Percentiles rank a stretch among this genome's conserved stretches.
These are phyloP conservation scores for Fraxinus nigra DNA, from an alignment of 305 asterid species.

Conservation along the genomic window DNA sequence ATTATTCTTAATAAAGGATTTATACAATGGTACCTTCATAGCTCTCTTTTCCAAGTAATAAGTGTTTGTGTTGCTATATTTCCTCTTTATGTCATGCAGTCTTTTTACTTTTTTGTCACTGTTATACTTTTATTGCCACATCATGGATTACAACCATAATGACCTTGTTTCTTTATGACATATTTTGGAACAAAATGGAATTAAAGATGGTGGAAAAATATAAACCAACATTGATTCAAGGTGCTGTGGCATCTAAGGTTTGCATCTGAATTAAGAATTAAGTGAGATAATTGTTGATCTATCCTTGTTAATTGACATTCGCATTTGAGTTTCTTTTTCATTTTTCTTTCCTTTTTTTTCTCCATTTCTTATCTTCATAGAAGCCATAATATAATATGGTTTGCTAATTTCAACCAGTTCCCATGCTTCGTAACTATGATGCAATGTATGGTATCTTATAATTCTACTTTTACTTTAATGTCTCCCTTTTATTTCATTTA, in stretches of 20 bases:
- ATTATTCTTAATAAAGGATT: background rate
- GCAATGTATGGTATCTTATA: background rate
- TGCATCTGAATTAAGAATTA: background rate
- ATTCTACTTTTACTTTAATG: constrained; percentile 18
- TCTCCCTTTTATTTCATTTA: constrained; percentile 3
- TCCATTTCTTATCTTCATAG: background rate
- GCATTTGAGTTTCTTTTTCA: background rate
- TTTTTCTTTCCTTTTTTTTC: background rate
- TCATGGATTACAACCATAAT: background rate
- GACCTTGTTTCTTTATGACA: background rate
- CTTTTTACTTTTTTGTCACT: background rate
- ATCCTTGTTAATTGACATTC: background rate
- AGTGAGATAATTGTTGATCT: background rate
- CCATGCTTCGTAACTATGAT: background rate
- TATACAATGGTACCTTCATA: background rate
- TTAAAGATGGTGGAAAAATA: background rate
- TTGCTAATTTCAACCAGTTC: background rate
- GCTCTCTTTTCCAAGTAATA: background rate
- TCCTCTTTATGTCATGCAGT: background rate
- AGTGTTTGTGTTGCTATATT: background rate
- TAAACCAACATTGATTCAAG: background rate
- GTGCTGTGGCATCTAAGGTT: background rate
- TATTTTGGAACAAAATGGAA: background rate
- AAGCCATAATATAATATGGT: background rate
- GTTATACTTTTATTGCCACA: background rate